A percentile compares a stretch with the other conserved stretches of the same genome.
These are phyloP conservation scores for Lithospermum erythrorhizon DNA, from an alignment of 257 asterid genomes.

Conservation along the genomic window DNA sequence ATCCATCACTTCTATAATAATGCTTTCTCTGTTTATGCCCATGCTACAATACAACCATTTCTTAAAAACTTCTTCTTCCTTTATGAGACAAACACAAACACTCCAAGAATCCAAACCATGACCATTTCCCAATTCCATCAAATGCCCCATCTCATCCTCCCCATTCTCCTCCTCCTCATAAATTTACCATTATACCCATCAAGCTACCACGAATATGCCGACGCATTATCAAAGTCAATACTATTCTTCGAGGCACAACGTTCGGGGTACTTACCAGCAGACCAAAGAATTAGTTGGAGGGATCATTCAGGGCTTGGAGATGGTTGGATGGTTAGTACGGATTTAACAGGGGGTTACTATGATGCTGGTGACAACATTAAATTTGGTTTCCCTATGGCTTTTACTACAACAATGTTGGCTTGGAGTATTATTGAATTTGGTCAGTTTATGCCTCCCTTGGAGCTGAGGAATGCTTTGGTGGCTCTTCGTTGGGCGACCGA, in stretches of 20 bases:
- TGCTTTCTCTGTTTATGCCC: background rate
- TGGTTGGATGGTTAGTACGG: conserved; percentile 47
- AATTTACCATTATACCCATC: conserved; percentile 19
- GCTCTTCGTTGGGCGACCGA: conserved; percentile 85
- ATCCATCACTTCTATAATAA: background rate
- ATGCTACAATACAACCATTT: background rate
- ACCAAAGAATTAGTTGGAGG: conserved; percentile 82
- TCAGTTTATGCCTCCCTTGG: conserved; percentile 54
- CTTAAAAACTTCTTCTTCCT: background rate
- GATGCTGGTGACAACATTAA: conserved; percentile 96
- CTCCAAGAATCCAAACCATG: conserved; percentile 11
- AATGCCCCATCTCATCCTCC: conserved; percentile 4
- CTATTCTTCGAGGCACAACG: conserved; percentile 91
- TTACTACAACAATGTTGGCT: conserved; percentile 87
- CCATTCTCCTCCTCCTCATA: conserved; percentile 11
- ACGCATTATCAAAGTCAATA: conserved; percentile 71
- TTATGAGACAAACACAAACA: too few species aligned
- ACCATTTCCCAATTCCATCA: conserved; percentile 6
- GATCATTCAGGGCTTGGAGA: conserved; percentile 79
- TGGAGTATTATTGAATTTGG: conserved; percentile 95
- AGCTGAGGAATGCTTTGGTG: conserved; percentile 57
- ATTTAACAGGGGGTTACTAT: conserved; percentile 86
- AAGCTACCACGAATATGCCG: conserved; percentile 57
- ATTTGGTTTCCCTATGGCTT: conserved; percentile 93
- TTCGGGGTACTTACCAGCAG: conserved; percentile 70